phyloP scores from a whole-genome alignment of 2,329 filamentous ascomycete species.

The Stagonosporopsis tanaceti region DNA sequence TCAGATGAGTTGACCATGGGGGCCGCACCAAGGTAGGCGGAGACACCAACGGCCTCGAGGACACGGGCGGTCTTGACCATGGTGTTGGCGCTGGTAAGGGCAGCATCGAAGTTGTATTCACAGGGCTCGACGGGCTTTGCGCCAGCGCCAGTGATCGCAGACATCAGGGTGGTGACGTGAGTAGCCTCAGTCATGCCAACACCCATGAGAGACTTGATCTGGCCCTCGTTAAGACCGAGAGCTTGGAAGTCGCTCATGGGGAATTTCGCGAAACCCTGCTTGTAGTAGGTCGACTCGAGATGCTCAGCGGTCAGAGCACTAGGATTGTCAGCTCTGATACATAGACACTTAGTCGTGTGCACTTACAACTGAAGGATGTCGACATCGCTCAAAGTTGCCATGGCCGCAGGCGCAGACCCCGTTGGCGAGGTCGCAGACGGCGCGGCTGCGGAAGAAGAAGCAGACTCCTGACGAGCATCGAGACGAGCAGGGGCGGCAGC shows the following conservation, averaged over 20 bases:
- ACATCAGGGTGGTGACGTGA: conserved; percentile 68
- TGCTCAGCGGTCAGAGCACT: conserved; percentile 77
- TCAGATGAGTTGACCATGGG: conserved; percentile 67
- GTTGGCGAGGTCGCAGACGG: conserved; percentile 19
- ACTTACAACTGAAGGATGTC: conserved; percentile 64
- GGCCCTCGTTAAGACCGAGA: conserved; percentile 63
- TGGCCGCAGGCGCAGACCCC: conserved; percentile 31
- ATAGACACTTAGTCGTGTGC: conserved; percentile 13
- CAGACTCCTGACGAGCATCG: conserved; percentile 33
- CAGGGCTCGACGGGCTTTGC: conserved; percentile 72
- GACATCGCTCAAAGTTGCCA: conserved; percentile 55
- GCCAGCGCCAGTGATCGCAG: conserved; percentile 68
- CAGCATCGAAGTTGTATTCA: conserved; percentile 70
- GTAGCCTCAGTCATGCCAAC: conserved; percentile 70
- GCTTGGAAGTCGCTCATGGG: conserved; percentile 69
- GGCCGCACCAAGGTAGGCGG: conserved; percentile 75
- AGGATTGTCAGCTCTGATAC: conserved; percentile 41
- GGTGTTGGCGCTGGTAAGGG: conserved; percentile 67
- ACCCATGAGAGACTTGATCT: conserved; percentile 67
- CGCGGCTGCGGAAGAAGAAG: conserved; percentile 21
- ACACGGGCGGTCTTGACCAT: conserved; percentile 76
- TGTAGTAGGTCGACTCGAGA: conserved; percentile 77
- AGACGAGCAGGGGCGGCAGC: conserved; percentile 43
- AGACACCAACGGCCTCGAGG: conserved; percentile 76
- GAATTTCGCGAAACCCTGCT: conserved; percentile 73